Base-by-base conservation (phyloP, 23 red algal species). In the Porphyridium purpureum region DNA sequence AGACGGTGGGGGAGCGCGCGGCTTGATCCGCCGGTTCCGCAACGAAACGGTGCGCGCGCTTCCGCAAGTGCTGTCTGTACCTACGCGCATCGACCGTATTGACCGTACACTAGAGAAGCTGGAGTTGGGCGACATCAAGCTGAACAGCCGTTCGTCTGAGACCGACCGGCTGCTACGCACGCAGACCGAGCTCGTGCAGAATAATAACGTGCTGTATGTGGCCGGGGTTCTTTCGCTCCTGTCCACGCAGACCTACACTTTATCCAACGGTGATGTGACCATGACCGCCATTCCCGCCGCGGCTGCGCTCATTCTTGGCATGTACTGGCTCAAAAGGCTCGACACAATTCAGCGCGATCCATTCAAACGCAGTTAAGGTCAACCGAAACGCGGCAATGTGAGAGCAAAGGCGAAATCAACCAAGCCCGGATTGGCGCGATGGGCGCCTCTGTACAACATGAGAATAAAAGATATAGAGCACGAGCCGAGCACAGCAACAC, bases 101-200 rank as follows among this genome's bases (percentile, higher is more conserved):
- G 82, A 88, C 28, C 56, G 49, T 27, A 77, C 82, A 0, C 32
- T 88, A 26, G 27, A 58, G 46, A 54, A 66, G 54, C 41, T 88
- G 47, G 70, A 88, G 47, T 24, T 52, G 5, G 82, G 82, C 15
- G 82, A 88, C 50, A 54, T 88, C 41, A 70, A 63, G 21, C 27
- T 88, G 15, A 63, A 64, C 30, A 62, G 71, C 19, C 61, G 82
- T 9, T 68, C 64, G 8, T 59, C 60, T 8, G 82, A 88, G 44
- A 75, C 72, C 4, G 82, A 88, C 66, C 68, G 75, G 35, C 31
- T 88, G 35, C 59, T 88, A 15, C 62, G 82, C 24, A 68, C 58
- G 46, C 82, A 88, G 36, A 64, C 55, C 49, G 67, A 56, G 24
- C 51, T 71, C 47, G 66, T 67, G 24, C 56, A 77, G 21, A 44